phyloP scores from a whole-genome alignment of 2,329 filamentous ascomycete genomes.

The Amauroascus verrucosus region DNA sequence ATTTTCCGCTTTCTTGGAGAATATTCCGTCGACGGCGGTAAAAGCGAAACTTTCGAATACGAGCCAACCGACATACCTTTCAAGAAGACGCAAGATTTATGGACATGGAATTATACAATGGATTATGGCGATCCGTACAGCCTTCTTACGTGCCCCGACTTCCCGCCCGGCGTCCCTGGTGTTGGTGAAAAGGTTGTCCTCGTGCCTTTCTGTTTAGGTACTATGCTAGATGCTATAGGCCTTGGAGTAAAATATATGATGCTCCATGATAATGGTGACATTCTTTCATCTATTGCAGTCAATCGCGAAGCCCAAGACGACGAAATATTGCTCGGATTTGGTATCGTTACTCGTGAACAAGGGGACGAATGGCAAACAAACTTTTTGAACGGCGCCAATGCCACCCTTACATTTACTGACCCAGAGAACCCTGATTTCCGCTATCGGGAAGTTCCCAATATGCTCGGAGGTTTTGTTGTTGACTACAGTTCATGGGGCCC shows the following conservation, averaged over 20 bases:
- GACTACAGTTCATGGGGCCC: constrained; percentile 52
- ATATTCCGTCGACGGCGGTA: constrained; percentile 1
- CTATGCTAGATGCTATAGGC: constrained; percentile 4
- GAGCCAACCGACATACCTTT: constrained; percentile 6
- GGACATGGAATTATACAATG: constrained; percentile 10
- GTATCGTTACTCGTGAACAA: constrained; percentile 6
- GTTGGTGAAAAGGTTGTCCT: constrained; percentile 5
- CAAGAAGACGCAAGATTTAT: background rate
- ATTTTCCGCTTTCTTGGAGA: constrained; percentile 7
- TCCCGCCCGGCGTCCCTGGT: background rate
- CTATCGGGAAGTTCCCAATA: constrained; percentile 4
- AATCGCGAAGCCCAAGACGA: background rate
- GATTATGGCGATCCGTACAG: constrained; percentile 4
- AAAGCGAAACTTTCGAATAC: constrained; percentile 7
- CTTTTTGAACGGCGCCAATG: constrained; percentile 1
- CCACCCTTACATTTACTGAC: constrained; percentile 3
- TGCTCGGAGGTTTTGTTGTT: constrained; percentile 44
- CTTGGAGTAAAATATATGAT: constrained; percentile 10
- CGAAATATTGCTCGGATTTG: constrained; percentile 21
- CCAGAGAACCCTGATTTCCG: background rate
- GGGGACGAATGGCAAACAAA: constrained; percentile 6
- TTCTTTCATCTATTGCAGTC: constrained; percentile 1
- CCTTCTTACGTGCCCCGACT: constrained; percentile 6
- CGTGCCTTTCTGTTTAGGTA: constrained; percentile 7
- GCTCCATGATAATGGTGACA: constrained; percentile 8